phyloP scores from a whole-genome alignment of 257 asterid species.

The Apocynum venetum region DNA sequence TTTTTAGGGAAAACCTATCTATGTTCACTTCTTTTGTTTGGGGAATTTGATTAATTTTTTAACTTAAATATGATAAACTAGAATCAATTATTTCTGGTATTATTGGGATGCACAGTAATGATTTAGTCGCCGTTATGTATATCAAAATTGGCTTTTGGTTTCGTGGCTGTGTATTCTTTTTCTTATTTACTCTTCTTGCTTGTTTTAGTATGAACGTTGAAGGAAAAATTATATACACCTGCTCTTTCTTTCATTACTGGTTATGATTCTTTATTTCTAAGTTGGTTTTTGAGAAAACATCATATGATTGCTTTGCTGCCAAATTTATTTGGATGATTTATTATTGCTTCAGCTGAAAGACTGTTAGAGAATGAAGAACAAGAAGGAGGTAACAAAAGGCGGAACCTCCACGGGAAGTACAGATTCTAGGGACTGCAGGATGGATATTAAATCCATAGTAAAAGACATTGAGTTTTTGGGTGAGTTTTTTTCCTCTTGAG shows the following conservation, averaged over 20 bases:
- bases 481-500: background rate
- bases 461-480: slow-evolving; percentile 62
- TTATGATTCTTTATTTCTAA: too few species aligned
- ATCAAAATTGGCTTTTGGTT: too few species aligned
- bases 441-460: slow-evolving; percentile 52
- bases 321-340: background rate
- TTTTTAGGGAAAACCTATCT: too few species aligned
- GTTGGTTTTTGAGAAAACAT: too few species aligned
- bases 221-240: background rate
- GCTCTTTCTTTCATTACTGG: background rate
- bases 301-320: background rate
- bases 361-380: slow-evolving; percentile 11
- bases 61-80: too few species aligned
- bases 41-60: too few species aligned
- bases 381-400: slow-evolving; percentile 4
- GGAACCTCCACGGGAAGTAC: slow-evolving; percentile 3
- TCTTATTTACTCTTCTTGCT: background rate
- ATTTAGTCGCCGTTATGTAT: too few species aligned
- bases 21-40: too few species aligned
- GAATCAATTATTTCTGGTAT: too few species aligned
- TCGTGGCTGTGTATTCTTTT: too few species aligned
- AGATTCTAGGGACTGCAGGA: slow-evolving; percentile 26
- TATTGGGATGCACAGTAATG: too few species aligned
- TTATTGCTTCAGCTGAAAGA: background rate
- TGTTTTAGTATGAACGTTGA: background rate